A percentile compares a stretch with the other conserved stretches of the same genome.
phyloP scores from a whole-genome alignment of 371 early-diverging fungal genomes.

The Mortierella sp. region DNA sequence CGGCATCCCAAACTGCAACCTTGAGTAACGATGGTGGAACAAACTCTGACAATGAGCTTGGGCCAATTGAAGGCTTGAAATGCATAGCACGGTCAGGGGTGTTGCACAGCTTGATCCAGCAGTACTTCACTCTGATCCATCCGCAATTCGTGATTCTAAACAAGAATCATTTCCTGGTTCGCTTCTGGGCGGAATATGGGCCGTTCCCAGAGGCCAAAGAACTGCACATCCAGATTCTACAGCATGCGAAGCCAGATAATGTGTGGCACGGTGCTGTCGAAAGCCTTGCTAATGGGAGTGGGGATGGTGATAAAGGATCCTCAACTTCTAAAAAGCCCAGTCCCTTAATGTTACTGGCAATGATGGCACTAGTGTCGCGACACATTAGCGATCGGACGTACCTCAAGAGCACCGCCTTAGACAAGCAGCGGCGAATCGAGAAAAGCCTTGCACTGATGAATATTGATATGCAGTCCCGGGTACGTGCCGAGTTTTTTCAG shows the following conservation, averaged over 20 bases:
- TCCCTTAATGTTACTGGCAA: constrained; percentile 33
- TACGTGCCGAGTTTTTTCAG: background rate
- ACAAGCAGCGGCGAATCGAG: constrained; percentile 26
- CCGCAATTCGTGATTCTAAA: constrained; percentile 47
- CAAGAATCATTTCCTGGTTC: constrained; percentile 47
- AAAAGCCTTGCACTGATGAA: constrained; percentile 15
- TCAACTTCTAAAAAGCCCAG: background rate
- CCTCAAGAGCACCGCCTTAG: constrained; percentile 26
- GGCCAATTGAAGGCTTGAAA: constrained; percentile 16
- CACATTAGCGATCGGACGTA: constrained; percentile 36
- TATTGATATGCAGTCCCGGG: constrained; percentile 4
- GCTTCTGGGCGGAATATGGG: constrained; percentile 39
- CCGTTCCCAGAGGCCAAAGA: constrained; percentile 46
- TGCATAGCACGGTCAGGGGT: constrained; percentile 26
- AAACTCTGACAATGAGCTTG: background rate
- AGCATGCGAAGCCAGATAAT: constrained; percentile 7
- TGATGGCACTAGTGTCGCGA: constrained; percentile 43
- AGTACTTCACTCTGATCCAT: constrained; percentile 41
- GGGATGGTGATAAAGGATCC: background rate
- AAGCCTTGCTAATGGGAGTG: background rate
- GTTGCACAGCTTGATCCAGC: constrained; percentile 44
- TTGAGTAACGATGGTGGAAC: background rate
- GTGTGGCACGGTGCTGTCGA: constrained; percentile 16
- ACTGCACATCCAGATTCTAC: constrained; percentile 19
- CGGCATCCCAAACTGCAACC: background rate